Base-by-base conservation (phyloP, 352 stramenopile species). In the Pythium sukuiense region DNA sequence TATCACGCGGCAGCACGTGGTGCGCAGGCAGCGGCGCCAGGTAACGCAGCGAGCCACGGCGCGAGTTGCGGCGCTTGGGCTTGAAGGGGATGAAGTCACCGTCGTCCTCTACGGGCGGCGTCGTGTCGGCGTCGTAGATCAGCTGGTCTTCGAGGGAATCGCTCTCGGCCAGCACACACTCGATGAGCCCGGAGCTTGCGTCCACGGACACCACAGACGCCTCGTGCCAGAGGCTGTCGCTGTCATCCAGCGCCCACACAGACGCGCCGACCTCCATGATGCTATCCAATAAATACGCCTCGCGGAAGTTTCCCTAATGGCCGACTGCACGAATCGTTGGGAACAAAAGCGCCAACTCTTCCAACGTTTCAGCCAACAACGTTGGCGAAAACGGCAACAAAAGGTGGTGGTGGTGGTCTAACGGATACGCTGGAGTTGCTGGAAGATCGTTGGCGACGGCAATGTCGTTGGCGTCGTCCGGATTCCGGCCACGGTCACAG, bases 171-270 rank as follows among this genome's bases (percentile, higher is more conserved):
- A 92, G 59, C 29, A 75, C 61, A 60, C 83, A 92, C 59, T 87
- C 77, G 41, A 93, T 64, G 27, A 66, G 70, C 37, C 74, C 79
- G 1, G 67, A 65, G n/a, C 65, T 59, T 3, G 74, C 59, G 63
- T 90, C 69, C n/a, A 81, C 57, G 2, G 65, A 62, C 18, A 85
- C 32, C 20, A 95, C 82, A 9, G 85, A 74, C n/a, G 85, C 87
- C 39, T 89, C 83, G 62, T 79, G 80, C 87, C 87, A 95, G 43
- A 90, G n/a, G 32, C 81, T 67, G 48, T 78, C 67, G 11, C 63
- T 35, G 55, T 89, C 76, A 48, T 70, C 63, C 9, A 92, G 84
- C 64, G 89, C 83, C 87, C 87, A 95, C 50, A 95, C 83, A 39
- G 83, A 69, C 18, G 84, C 72, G 20, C 87, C 82, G 56, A 87